Base-by-base conservation (phyloP, 2,329 filamentous ascomycete genomes). In the Incumbomyces delicatus region DNA sequence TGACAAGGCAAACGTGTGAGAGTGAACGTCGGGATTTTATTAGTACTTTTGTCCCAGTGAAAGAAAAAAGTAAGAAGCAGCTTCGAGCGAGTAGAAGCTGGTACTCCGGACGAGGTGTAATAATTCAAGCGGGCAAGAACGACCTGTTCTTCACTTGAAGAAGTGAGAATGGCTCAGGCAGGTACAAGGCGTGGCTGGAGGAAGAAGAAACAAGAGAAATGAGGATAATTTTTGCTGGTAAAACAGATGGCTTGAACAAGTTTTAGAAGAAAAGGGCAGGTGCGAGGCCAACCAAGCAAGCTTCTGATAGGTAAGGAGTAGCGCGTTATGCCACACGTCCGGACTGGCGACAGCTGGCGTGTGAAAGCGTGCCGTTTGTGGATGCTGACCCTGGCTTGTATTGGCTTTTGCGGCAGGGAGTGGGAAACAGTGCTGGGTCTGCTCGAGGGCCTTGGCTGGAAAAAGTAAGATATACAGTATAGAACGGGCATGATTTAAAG, bases 181-280 rank as follows among this genome's bases (percentile, higher is more conserved):
- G 43, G 56, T 47, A 44, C 51, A 54, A 57, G 49, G 54, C 55
- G 58, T 52, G 58, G 47, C 60, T 55, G 56, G 46, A 54, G 8
- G 51, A 51, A 51, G 49, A 34, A 20, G 40, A 35, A 38, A 22
- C 36, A 17, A 16, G 33, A 45, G 48, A 51, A 55, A 56, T 55
- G 54, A 52, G 48, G 49, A 53, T 4, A 35, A 35, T 17, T n/a
- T n/a, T n/a, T n/a, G 16, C 33, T 51, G 48, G 43, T 55, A 52
- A 63, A 65, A 60, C 63, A 65, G 58, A n/a, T n/a, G n/a, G n/a
- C n/a, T n/a, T 60, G 63, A 52, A 54, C 48, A 55, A 54, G 52
- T 52, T 60, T 48, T 53, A 61, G 53, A 53, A 56, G 58, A 60
- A 63, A 63, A 62, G 56, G 55, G 46, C 38, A 50, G 48, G 49